A percentile compares a stretch with the other conserved stretches of the same genome.
These are phyloP conservation scores for Tephrocybe rancida DNA, from an alignment of 768 basidiomycete genomes.

Conservation along the genomic window DNA sequence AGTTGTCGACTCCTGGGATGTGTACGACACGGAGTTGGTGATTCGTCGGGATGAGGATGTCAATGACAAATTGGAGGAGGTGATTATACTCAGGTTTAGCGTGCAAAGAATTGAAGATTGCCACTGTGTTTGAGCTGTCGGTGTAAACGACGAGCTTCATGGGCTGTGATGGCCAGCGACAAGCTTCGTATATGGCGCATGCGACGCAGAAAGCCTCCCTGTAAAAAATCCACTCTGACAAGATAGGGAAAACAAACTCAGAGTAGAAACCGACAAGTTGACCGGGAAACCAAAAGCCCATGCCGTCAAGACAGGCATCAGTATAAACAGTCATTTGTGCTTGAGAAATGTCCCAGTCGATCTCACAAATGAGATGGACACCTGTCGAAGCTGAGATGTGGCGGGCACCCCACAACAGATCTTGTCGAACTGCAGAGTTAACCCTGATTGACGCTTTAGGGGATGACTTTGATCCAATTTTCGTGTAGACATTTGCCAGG, in stretches of 20 bases:
- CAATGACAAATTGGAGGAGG: too few species aligned
- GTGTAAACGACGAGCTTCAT: slow-evolving; percentile 8
- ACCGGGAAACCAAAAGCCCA: slow-evolving; percentile 26
- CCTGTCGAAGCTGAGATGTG: too few species aligned
- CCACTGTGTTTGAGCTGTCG: too few species aligned
- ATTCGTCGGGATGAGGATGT: too few species aligned
- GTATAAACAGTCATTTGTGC: slow-evolving; percentile 19
- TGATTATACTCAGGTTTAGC: too few species aligned
- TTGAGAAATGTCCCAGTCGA: slow-evolving; percentile 13
- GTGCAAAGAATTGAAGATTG: too few species aligned
- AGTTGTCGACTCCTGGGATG: too few species aligned
- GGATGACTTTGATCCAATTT: neutral
- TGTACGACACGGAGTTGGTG: too few species aligned
- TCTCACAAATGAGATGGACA: too few species aligned
- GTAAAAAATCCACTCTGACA: slow-evolving; percentile 21
- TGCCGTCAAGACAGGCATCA: slow-evolving; percentile 22
- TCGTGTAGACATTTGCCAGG: slow-evolving; percentile 29
- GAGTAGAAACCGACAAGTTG: slow-evolving; percentile 15
- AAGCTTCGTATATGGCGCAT: slow-evolving; percentile 12
- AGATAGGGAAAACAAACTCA: neutral
- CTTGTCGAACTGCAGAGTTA: neutral
- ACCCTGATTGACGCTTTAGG: too few species aligned
- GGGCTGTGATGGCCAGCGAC: neutral
- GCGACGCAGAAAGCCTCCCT: slow-evolving; percentile 25
- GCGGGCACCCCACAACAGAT: too few species aligned